Evolutionary conservation across 2,329 filamentous ascomycete genomes (phyloP), one percentile per base, ranked within the genome.

Genomic region (Aspergillus ochraceus): DNA sequence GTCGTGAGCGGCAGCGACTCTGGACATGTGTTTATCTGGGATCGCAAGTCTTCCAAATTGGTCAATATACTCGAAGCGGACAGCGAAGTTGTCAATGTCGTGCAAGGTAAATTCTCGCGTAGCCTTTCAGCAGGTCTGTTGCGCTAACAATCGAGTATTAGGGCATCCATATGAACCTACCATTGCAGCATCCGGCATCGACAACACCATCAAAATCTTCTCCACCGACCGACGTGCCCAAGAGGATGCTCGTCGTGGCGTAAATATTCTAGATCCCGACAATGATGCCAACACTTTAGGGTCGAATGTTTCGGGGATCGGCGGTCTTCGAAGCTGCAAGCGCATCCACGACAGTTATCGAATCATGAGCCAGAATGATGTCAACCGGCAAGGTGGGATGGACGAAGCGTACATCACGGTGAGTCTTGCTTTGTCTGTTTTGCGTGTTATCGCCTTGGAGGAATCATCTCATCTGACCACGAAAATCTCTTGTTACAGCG

Each of bases 11-110:
- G 87, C 6, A 87, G 84, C 60, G 88, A 90, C 66, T 86, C 83
- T 54, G 87, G 87, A 0, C 83, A 89, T 68, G 69, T 90, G 24
- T 90, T 90, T 71, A 88, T 90, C 55, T 89, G 87, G 87, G 86
- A 90, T 65, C 81, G 83, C 57, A 86, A 87, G 66, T 86, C 85
- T 4, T 77, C 79, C 19, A 77, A 85, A 58, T 74, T 90, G 52
- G 78, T 89, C 53, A 88, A 88, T 67, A 86, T 90, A 17, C 77
- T 89, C 6, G 83, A 88, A 70, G 87, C 85, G 1, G 87, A 90
- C 69, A 84, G 84, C 24, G 87, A 90, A 63, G 85, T 88, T n/a
- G 87, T 89, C 58, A 90, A 90, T 66, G 87, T 90, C 17, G 78
- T 88, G 14, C 85, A 88, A 80, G 85, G 84, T 82, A 70, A 52